Base-by-base conservation (phyloP, 1,284 basidiomycete species). In the Chalciporus sp. region DNA sequence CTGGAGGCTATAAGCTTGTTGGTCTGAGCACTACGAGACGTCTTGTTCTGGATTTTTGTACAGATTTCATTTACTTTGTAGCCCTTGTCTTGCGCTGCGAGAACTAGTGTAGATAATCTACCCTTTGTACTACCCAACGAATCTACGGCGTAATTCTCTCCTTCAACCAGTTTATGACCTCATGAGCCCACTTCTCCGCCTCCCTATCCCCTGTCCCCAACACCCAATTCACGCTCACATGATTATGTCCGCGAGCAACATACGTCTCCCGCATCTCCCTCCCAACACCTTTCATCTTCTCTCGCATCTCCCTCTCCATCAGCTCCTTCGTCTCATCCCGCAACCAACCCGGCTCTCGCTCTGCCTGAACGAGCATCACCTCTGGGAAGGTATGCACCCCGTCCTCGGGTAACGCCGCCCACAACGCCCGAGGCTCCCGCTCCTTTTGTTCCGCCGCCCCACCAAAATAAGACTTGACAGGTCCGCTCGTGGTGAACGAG, bases 181-280 rank as follows among this genome's bases (percentile, higher is more conserved):
- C 75, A 53, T 79, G 72, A 1, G 74, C 84, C 85, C 85, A 87
- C 39, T 78, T 74, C 62, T 87, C 85, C 10, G 82, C 85, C 58
- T 80, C 64, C 16, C 78, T 80, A 4, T 83, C 68, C 2, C 84
- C 84, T 0, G 75, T 79, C 3, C 72, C 65, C 55, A 86, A 62
- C 9, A 76, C 75, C 71, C 71, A 77, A 48, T 76, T 75, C 12
- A 77, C 61, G 57, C 85, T 88, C 52, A 87, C 72, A 58, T 88
- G 86, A 64, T 86, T 87, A 56, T 88, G 85, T 0, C 78, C 79
- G 53, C 67, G 63, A n/a, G 76, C 79, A 5, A 79, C 60, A 27
- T 80, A 67, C 10, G 63, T 64, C 56, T 62, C 53, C 9, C 41
- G 42, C 29, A 73, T 51, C 55, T 63, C 54, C 16, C 69, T 68